Conservation (phyloP, 2,329 filamentous ascomycete genomes). For the Xylaria sp. region DNA sequence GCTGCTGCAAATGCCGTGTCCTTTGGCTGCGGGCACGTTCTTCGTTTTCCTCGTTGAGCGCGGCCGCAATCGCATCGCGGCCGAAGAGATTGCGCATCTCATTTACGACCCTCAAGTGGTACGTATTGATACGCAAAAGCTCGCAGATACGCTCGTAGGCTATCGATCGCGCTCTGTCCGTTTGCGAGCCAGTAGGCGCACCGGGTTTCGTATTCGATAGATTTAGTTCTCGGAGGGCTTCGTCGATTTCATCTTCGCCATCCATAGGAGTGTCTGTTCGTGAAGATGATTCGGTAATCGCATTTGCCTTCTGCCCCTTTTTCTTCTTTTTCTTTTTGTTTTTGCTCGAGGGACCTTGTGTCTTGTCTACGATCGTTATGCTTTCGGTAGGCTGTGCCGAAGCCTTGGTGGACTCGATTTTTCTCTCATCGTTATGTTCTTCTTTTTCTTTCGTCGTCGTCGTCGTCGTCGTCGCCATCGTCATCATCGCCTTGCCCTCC, state of each 20-base stretch:
- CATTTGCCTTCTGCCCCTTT: conserved; percentile 41
- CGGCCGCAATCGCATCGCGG: conserved; percentile 62
- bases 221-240: conserved; percentile 49
- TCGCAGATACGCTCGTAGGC: conserved; percentile 46
- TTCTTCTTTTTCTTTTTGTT: conserved; percentile 47
- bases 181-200: conserved; percentile 12
- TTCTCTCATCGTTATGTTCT: conserved; percentile 46
- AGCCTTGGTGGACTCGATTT: conserved; percentile 40
- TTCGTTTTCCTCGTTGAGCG: conserved; percentile 55
- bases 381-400: conserved; percentile 25
- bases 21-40: conserved; percentile 47
- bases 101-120: conserved; percentile 82
- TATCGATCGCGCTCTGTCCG: conserved; percentile 16
- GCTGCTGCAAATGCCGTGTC: conserved; percentile 47
- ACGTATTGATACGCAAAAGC: conserved; percentile 60
- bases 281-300: conserved; percentile 7
- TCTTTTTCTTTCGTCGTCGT: conserved; percentile 46
- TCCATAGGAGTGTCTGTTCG: conserved; percentile 25
- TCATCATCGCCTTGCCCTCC: conserved; percentile 51
- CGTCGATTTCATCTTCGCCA: conserved; percentile 60
- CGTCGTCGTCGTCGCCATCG: conserved; percentile 44
- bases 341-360: conserved; percentile 43
- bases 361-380: conserved; percentile 22
- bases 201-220: conserved; percentile 32
- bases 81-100: conserved; percentile 78